A percentile compares a stretch with the other conserved stretches of the same genome.
Conservation (phyloP, 495 filamentous ascomycete species). For the Penicillium flavigenum region DNA sequence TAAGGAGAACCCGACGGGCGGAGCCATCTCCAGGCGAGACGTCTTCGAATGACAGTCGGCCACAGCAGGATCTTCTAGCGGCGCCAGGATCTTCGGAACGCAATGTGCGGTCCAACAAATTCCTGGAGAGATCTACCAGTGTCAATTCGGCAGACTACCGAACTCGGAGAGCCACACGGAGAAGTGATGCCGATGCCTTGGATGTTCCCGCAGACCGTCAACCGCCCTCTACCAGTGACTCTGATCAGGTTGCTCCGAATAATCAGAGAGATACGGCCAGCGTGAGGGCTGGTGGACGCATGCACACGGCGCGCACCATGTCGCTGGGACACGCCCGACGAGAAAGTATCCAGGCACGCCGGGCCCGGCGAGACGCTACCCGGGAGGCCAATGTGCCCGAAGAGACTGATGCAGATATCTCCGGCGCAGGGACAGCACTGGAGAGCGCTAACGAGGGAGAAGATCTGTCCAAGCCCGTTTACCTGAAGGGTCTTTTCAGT, state of each 20-base stretch:
- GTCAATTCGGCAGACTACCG: slow-evolving; percentile 83
- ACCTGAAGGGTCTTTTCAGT: slow-evolving; percentile 95
- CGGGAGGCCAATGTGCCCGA: slow-evolving; percentile 73
- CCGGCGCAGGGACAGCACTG: slow-evolving; percentile 46
- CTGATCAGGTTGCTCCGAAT: slow-evolving; percentile 62
- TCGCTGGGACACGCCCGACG: slow-evolving; percentile 86
- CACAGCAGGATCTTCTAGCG: slow-evolving; percentile 69
- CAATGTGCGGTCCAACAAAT: slow-evolving; percentile 58
- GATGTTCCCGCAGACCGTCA: slow-evolving; percentile 53
- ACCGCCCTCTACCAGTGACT: slow-evolving; percentile 72
- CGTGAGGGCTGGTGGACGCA: slow-evolving; percentile 27
- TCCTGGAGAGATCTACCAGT: slow-evolving; percentile 75
- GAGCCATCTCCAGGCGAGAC: slow-evolving; percentile 54
- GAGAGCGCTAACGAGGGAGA: slow-evolving; percentile 57
- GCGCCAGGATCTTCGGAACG: slow-evolving; percentile 62
- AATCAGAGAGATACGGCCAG: slow-evolving; percentile 44
- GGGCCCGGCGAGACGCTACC: slow-evolving; percentile 64
- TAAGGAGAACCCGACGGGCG: slow-evolving; percentile 66
- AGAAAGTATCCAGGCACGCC: slow-evolving; percentile 85
- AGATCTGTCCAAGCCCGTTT: slow-evolving; percentile 80
- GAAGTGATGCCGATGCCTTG: slow-evolving; percentile 54
- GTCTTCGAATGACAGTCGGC: slow-evolving; percentile 65
- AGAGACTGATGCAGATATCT: slow-evolving; percentile 67
- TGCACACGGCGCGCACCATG: slow-evolving; percentile 70
- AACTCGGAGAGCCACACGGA: slow-evolving; percentile 56